Conservation (phyloP, 2,329 filamentous ascomycete genomes). For the Colletotrichum cereale region DNA sequence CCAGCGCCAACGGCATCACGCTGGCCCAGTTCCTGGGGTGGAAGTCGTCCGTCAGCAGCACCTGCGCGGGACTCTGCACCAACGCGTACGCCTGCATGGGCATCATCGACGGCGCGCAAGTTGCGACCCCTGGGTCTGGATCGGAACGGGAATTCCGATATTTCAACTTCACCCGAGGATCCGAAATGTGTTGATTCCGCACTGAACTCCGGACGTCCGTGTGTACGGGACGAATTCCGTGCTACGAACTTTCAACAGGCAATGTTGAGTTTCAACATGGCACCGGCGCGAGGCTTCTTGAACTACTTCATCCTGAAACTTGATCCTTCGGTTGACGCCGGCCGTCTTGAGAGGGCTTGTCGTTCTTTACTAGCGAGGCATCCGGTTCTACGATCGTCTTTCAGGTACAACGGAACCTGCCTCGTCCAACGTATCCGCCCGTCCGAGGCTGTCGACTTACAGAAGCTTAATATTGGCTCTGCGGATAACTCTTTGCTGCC, state of each 20-base stretch:
- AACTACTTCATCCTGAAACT: conserved; percentile 4
- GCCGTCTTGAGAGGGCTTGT: neutral
- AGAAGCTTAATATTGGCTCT: neutral
- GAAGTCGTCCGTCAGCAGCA: conserved; percentile 32
- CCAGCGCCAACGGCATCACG: conserved; percentile 24
- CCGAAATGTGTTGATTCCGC: too few relatives aligned
- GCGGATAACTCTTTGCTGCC: too few relatives aligned
- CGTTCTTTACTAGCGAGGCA: neutral
- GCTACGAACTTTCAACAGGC: neutral
- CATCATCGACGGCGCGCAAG: neutral
- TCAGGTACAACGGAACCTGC: neutral
- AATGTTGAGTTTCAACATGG: neutral
- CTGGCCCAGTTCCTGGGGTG: conserved; percentile 40
- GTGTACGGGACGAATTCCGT: neutral
- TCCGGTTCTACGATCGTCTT: neutral
- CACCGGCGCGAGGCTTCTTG: neutral
- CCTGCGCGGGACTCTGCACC: conserved; percentile 25
- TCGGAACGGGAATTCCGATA: too few relatives aligned
- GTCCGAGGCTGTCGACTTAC: neutral
- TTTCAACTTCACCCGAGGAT: too few relatives aligned
- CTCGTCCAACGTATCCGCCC: neutral
- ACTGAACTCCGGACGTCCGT: too few relatives aligned
- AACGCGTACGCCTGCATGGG: conserved; percentile 21
- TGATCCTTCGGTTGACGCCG: neutral
- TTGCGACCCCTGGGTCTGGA: too few relatives aligned